Conservation (phyloP, 805 yeast genomes). For the Starmerella floricola region DNA sequence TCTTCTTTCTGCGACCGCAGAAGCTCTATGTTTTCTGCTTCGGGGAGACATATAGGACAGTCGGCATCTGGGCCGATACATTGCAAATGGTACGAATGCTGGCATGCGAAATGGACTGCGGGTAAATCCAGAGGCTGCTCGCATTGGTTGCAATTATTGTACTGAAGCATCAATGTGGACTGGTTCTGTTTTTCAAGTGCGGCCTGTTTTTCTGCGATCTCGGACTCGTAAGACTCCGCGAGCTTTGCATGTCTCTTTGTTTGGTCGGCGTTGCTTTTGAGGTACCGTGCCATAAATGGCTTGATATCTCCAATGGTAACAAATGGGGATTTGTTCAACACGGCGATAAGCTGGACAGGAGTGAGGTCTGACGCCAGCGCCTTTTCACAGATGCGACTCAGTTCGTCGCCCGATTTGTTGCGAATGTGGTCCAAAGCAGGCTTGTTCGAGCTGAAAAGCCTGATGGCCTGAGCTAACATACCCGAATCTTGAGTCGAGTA, state of each 20-base stretch:
- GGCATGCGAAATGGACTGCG: constrained; percentile 69
- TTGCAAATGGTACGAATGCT: constrained; percentile 73
- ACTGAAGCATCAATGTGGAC: constrained; percentile 45
- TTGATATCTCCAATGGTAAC: constrained; percentile 64
- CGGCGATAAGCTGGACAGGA: constrained; percentile 65
- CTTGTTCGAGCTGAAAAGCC: constrained; percentile 3
- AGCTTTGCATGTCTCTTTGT: constrained; percentile 57
- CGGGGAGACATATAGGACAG: constrained; percentile 72
- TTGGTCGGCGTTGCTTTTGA: constrained; percentile 49
- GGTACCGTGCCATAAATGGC: constrained; percentile 50
- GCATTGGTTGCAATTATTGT: constrained; percentile 56
- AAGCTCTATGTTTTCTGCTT: constrained; percentile 51
- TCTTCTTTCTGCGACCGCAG: constrained; percentile 49
- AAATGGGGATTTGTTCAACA: constrained; percentile 47
- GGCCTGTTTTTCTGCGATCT: constrained; percentile 43
- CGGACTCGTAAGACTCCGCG: constrained; percentile 53
- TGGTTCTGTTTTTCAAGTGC: constrained; percentile 41
- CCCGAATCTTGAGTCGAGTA: constrained; percentile 54
- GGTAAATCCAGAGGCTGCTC: constrained; percentile 59
- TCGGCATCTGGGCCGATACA: constrained; percentile 40
- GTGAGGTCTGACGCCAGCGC: constrained; percentile 36
- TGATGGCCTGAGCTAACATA: constrained; percentile 5
- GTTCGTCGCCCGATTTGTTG: not conserved
- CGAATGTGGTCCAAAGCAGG: constrained; percentile 7
- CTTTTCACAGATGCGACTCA: not conserved